These are phyloP conservation scores for Agaricales sp. DNA, from an alignment of 1,284 basidiomycete species.

Conservation along the genomic window DNA sequence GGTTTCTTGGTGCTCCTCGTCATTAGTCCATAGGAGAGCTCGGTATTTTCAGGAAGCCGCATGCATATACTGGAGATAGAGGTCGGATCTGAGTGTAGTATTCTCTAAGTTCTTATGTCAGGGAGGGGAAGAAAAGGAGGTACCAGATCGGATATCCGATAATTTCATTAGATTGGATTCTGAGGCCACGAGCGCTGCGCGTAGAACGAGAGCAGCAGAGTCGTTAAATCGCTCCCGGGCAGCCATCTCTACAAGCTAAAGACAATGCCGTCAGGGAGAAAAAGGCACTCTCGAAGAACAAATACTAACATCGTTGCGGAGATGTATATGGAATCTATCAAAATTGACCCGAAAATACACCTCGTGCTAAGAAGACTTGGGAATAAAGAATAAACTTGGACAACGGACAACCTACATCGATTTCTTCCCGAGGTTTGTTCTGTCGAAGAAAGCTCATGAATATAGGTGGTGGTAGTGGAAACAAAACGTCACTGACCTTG, in stretches of 20 bases:
- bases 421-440: conserved; percentile 40
- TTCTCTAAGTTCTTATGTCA: conserved; percentile 3
- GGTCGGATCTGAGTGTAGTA: conserved; percentile 41
- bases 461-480: conserved; percentile 39
- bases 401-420: conserved; percentile 44
- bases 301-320: conserved; percentile 70
- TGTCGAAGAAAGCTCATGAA: conserved; percentile 13
- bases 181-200: conserved; percentile 60
- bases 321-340: conserved; percentile 80
- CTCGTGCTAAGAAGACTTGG: conserved; percentile 37
- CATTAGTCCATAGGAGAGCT: conserved; percentile 47
- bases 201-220: conserved; percentile 61
- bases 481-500: conserved; percentile 31
- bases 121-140: conserved; percentile 7
- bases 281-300: conserved; percentile 6
- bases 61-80: conserved; percentile 49
- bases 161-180: conserved; percentile 53
- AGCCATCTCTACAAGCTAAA: conserved; percentile 66
- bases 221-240: conserved; percentile 73
- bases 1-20: conserved; percentile 43
- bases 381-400: conserved; percentile 1
- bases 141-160: conserved; percentile 58
- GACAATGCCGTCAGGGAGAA: conserved; percentile 10
- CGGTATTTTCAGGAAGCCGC: conserved; percentile 50
- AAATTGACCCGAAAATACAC: conserved; percentile 82